Evolutionary conservation across 768 basidiomycete genomes (phyloP).

Genomic region (Mycena vulgaris): DNA sequence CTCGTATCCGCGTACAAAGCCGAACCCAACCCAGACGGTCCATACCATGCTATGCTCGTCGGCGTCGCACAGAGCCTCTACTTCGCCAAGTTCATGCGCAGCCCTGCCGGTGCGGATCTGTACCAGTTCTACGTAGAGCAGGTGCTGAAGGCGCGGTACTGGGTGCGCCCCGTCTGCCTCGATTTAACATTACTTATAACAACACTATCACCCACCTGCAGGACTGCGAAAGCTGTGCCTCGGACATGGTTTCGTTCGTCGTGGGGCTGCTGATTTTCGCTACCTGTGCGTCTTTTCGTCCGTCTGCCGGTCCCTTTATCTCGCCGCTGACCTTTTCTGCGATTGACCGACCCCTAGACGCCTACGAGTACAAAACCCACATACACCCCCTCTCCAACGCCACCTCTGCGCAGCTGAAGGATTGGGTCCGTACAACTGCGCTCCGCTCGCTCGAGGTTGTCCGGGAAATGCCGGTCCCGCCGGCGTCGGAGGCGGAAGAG

Average conservation of each 20-base stretch:
- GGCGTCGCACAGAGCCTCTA: neutral
- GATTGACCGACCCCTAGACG: neutral
- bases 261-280: constrained; percentile 9
- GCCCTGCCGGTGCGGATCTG: neutral
- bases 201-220: neutral
- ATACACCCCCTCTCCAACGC: constrained; percentile 4
- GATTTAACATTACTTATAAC: neutral
- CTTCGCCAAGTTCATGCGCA: constrained; percentile 17
- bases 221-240: neutral
- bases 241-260: neutral
- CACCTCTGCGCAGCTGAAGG: neutral
- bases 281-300: constrained; percentile 14
- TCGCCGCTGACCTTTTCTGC: neutral
- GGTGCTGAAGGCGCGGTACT: neutral
- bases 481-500: too few relatives aligned
- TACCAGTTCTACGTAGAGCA: constrained; percentile 1
- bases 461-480: neutral
- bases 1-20: constrained; percentile 13
- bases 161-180: neutral
- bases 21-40: neutral
- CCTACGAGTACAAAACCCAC: constrained; percentile 11
- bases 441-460: neutral
- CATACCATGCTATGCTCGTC: neutral
- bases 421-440: neutral
- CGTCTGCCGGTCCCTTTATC: neutral